Evolutionary conservation across 768 basidiomycete species (phyloP).

Genomic region (Suillus decipiens): DNA sequence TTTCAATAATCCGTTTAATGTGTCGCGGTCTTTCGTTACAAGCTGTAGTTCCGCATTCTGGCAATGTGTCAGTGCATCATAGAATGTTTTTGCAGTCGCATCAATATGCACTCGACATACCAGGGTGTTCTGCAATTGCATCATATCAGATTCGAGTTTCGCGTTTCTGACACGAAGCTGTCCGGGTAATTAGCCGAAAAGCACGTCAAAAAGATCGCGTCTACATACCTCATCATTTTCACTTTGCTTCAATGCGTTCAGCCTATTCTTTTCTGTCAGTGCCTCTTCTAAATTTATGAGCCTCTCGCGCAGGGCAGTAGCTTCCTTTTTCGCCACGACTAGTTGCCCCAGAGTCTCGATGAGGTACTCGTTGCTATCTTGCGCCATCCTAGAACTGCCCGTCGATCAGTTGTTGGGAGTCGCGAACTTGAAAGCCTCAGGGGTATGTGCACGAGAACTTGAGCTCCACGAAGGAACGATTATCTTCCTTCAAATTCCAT

Average conservation of each 20-base stretch:
- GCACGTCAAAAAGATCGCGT: neutral
- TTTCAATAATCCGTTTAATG: neutral
- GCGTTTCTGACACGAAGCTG: neutral
- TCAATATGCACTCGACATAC: neutral
- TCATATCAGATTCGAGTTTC: neutral
- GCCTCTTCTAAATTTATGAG: neutral
- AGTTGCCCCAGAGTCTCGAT: neutral
- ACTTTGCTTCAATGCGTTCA: neutral
- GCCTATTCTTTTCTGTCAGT: neutral
- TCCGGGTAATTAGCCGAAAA: neutral
- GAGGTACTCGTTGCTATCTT: neutral
- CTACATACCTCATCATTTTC: neutral
- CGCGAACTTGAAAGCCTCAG: neutral
- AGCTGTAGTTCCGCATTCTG: neutral
- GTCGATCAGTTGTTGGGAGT: neutral
- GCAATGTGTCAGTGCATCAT: neutral
- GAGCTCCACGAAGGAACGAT: neutral
- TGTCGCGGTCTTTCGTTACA: neutral
- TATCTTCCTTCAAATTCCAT: neutral
- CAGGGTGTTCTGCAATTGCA: too few species aligned
- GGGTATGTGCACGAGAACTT: neutral
- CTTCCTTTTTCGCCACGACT: neutral
- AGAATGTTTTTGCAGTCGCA: neutral
- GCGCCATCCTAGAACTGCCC: neutral
- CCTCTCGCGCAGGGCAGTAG: neutral